Conservation (phyloP, 2,329 filamentous ascomycete genomes). For the Penicillium verrucosum region DNA sequence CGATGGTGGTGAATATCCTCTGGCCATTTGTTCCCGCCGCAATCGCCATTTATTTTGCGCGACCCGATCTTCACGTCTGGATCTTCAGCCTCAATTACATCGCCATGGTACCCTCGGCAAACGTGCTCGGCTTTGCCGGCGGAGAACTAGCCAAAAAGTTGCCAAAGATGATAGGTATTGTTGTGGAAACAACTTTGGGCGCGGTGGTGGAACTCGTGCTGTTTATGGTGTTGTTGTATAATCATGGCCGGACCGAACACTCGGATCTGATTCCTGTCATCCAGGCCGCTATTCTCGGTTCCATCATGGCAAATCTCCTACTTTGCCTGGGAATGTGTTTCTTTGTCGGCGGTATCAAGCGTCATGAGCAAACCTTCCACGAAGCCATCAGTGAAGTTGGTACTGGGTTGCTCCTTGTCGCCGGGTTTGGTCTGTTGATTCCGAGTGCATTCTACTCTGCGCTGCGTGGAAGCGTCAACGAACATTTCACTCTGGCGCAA, state of each 20-base stretch:
- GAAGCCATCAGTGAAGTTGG: constrained; percentile 75
- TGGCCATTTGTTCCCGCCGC: constrained; percentile 74
- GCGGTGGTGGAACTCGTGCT: constrained; percentile 78
- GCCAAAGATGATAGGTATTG: constrained; percentile 60
- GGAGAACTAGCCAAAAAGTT: constrained; percentile 71
- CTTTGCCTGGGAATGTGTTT: constrained; percentile 79
- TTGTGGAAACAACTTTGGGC: constrained; percentile 58
- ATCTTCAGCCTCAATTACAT: constrained; percentile 71
- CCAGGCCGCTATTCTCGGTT: constrained; percentile 77
- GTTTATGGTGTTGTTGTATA: constrained; percentile 70
- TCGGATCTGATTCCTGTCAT: constrained; percentile 63
- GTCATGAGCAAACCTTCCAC: constrained; percentile 67
- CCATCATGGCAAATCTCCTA: constrained; percentile 76
- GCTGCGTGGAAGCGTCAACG: constrained; percentile 41
- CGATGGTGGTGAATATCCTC: constrained; percentile 64
- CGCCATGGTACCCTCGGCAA: constrained; percentile 73
- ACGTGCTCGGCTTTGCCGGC: constrained; percentile 71
- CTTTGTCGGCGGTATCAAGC: constrained; percentile 67
- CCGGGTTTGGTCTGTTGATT: constrained; percentile 56
- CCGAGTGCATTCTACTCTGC: constrained; percentile 48
- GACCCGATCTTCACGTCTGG: constrained; percentile 56
- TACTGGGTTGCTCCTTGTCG: constrained; percentile 71
- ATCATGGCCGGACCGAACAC: constrained; percentile 41
- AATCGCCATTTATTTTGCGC: constrained; percentile 61
- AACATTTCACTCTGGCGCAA: constrained; percentile 33